phyloP scores from a whole-genome alignment of 1,139 yeast genomes.

The Lodderomyces pseudojiufengensis region DNA sequence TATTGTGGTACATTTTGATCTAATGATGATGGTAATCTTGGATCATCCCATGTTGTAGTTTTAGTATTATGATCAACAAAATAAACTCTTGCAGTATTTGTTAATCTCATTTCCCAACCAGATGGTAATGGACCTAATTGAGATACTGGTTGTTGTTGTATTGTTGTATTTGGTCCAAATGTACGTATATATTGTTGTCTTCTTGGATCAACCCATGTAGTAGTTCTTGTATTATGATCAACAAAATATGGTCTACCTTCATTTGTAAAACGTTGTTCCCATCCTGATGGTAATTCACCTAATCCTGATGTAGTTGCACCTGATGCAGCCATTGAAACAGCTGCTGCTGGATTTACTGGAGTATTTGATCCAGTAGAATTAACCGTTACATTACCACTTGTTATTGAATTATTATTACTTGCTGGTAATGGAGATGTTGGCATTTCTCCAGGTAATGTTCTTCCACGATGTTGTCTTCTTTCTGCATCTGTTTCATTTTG shows the following conservation, averaged over 20 bases:
- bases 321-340: constrained; percentile 77
- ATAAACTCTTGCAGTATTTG: constrained; percentile 96
- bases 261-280: constrained; percentile 98
- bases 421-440: constrained; percentile 36
- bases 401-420: constrained; percentile 21
- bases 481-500: constrained; percentile 75
- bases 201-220: constrained; percentile 99
- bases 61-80: constrained; percentile 98
- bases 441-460: constrained; percentile 82
- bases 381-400: constrained; percentile 44
- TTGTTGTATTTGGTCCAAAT: constrained; percentile 83
- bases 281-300: constrained; percentile 96
- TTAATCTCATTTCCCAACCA: constrained; percentile 99
- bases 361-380: constrained; percentile 44
- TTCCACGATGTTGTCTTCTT: constrained; percentile 84
- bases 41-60: constrained; percentile 99
- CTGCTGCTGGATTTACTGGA: constrained; percentile 63
- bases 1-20: constrained; percentile 99
- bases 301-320: constrained; percentile 95
- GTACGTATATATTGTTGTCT: constrained; percentile 97
- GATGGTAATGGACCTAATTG: constrained; percentile 97
- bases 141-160: constrained; percentile 97
- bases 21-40: constrained; percentile 92
- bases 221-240: constrained; percentile 96
- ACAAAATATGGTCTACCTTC: constrained; percentile 98